Conservation (phyloP, 495 filamentous ascomycete genomes). For the Extremus antarcticus region DNA sequence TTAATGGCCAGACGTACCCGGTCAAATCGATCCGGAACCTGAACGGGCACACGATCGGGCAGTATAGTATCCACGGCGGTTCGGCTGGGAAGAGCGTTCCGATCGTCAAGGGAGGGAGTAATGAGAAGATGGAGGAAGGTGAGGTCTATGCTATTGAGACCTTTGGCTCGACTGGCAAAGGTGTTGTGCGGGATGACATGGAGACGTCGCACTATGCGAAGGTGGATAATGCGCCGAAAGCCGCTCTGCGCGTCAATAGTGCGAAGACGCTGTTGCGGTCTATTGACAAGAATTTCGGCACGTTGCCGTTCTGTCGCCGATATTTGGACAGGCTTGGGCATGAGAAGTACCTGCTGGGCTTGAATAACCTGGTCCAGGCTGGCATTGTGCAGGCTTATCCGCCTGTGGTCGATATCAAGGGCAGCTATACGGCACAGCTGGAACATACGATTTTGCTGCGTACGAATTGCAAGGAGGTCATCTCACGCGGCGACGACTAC, state of each 20-base stretch:
- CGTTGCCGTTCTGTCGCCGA: constrained; percentile 50
- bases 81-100: constrained; percentile 45
- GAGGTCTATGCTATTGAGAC: constrained; percentile 58
- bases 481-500: constrained; percentile 86
- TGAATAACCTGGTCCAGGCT: constrained; percentile 76
- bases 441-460: constrained; percentile 88
- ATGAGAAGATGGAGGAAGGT: constrained; percentile 57
- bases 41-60: constrained; percentile 49
- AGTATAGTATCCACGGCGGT: constrained; percentile 46
- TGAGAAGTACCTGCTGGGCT: constrained; percentile 48
- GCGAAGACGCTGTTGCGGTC: constrained; percentile 49
- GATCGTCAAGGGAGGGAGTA: constrained; percentile 47
- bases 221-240: constrained; percentile 39
- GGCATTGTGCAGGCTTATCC: constrained; percentile 88
- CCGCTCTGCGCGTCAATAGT: constrained; percentile 41
- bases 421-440: constrained; percentile 86
- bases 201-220: constrained; percentile 46
- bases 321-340: constrained; percentile 54
- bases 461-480: constrained; percentile 83
- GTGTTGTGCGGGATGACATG: constrained; percentile 36
- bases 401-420: constrained; percentile 83
- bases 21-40: constrained; percentile 49
- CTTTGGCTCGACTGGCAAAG: constrained; percentile 51
- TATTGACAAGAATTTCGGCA: constrained; percentile 55
- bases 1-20: constrained; percentile 44